These are phyloP conservation scores for Ceratorhiza oryzae-sativae DNA, from an alignment of 1,284 basidiomycete genomes.

Conservation along the genomic window DNA sequence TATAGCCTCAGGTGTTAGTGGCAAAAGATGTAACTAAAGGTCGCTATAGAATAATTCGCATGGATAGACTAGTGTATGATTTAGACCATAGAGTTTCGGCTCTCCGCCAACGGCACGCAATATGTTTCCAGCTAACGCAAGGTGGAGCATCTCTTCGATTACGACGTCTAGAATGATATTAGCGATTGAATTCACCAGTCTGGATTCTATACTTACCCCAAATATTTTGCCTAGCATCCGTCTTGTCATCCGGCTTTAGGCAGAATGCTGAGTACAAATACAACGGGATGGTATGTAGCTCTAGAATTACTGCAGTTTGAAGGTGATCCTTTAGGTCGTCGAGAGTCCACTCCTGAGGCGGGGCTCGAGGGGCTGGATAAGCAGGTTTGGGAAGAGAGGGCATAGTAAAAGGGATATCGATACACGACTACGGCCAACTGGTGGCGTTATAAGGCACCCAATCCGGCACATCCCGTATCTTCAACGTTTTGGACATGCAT, in stretches of 20 bases:
- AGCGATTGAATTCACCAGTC: not conserved
- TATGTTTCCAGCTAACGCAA: slow-evolving; percentile 38
- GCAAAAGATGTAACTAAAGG: slow-evolving; percentile 6
- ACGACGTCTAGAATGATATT: slow-evolving; percentile 18
- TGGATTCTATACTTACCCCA: not conserved
- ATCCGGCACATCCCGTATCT: too few species aligned
- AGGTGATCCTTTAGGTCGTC: slow-evolving; percentile 11
- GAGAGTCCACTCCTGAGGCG: not conserved
- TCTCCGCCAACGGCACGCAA: slow-evolving; percentile 31
- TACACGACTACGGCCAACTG: too few species aligned
- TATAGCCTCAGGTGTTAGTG: slow-evolving; percentile 1
- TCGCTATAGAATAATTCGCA: slow-evolving; percentile 32
- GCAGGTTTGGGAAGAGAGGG: slow-evolving; percentile 18
- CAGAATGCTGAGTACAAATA: slow-evolving; percentile 33
- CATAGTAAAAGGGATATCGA: too few species aligned
- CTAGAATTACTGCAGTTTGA: slow-evolving; percentile 36
- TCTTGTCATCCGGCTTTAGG: slow-evolving; percentile 1
- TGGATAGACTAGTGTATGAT: slow-evolving; percentile 29
- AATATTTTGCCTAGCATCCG: not conserved
- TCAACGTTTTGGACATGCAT: too few species aligned
- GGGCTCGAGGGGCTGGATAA: slow-evolving; percentile 6
- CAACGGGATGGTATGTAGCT: slow-evolving; percentile 39
- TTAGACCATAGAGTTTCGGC: slow-evolving; percentile 20
- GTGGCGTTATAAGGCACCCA: too few species aligned
- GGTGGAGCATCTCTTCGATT: slow-evolving; percentile 41